phyloP scores from a whole-genome alignment of 2,329 filamentous ascomycete species.

The Alternaria sp. region DNA sequence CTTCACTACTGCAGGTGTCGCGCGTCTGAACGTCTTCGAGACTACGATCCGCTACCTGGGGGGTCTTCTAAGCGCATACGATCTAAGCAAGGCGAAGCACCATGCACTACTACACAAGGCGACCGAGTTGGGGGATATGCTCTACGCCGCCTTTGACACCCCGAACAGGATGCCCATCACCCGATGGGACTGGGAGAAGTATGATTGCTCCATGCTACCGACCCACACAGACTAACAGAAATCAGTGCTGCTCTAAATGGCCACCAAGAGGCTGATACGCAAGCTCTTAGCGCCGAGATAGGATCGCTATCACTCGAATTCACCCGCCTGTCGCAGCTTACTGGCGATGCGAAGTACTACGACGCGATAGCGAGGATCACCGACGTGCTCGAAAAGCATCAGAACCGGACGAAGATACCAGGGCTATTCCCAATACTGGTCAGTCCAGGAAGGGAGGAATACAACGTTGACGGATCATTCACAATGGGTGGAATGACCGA shows the following conservation, averaged over 20 bases:
- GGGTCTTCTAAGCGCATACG: constrained; percentile 47
- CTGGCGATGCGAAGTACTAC: constrained; percentile 47
- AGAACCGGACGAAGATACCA: constrained; percentile 45
- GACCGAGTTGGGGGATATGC: constrained; percentile 51
- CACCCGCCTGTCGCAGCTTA: constrained; percentile 48
- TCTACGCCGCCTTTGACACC: constrained; percentile 54
- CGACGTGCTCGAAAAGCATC: constrained; percentile 41
- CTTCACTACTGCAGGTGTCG: constrained; percentile 54
- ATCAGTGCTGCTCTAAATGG: constrained; percentile 36
- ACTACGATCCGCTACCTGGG: constrained; percentile 51
- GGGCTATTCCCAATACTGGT: constrained; percentile 47
- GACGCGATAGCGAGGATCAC: constrained; percentile 48
- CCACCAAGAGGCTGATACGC: constrained; percentile 36
- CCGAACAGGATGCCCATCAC: constrained; percentile 51
- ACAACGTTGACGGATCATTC: constrained; percentile 47
- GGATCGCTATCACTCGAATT: constrained; percentile 49
- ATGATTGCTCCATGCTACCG: constrained; percentile 7
- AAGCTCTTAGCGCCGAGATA: constrained; percentile 45
- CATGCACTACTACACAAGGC: constrained; percentile 48
- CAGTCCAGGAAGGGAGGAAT: constrained; percentile 38
- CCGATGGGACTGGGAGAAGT: constrained; percentile 49
- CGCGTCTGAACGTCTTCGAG: constrained; percentile 48
- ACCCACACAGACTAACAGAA: constrained; percentile 18
- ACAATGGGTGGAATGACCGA: constrained; percentile 63
- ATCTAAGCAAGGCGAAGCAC: constrained; percentile 45